Conservation (phyloP, 768 basidiomycete species). For the Lactarius psammicola region DNA sequence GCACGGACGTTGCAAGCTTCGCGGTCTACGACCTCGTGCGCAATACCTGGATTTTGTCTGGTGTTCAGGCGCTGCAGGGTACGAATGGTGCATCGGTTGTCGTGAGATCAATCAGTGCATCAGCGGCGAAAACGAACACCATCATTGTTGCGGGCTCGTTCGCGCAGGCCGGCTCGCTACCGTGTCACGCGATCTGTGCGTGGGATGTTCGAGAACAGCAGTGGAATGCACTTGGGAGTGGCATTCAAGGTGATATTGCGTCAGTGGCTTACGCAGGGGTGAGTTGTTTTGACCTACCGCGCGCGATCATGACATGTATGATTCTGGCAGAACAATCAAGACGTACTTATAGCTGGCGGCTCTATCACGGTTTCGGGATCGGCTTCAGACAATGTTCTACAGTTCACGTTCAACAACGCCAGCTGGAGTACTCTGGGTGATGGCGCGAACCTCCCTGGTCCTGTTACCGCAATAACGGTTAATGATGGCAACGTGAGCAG, state of each 20-base stretch:
- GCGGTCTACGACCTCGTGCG: conserved; percentile 74
- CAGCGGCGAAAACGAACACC: conserved; percentile 55
- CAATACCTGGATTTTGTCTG: conserved; percentile 59
- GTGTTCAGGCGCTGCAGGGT: conserved; percentile 60
- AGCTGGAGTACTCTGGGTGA: conserved; percentile 74
- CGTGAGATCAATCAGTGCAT: conserved; percentile 68
- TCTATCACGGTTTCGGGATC: conserved; percentile 67
- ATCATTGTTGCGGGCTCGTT: conserved; percentile 91
- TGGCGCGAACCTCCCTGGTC: conserved; percentile 70
- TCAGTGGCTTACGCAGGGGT: conserved; percentile 82
- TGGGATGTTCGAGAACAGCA: conserved; percentile 65
- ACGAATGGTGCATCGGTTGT: conserved; percentile 52
- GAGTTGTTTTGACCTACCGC: conserved; percentile 36
- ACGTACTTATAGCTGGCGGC: conserved; percentile 76
- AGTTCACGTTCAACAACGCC: conserved; percentile 65
- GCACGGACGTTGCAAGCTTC: conserved; percentile 62
- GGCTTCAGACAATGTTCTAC: conserved; percentile 66
- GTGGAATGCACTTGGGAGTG: conserved; percentile 79
- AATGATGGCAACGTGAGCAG: conserved; percentile 78
- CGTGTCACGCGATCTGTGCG: conserved; percentile 76
- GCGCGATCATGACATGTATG: conserved; percentile 17
- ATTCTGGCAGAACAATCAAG: conserved; percentile 53
- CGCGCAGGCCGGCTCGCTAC: conserved; percentile 66
- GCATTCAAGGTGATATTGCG: conserved; percentile 78
- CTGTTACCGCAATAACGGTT: conserved; percentile 84